A percentile compares a stretch with the other conserved stretches of the same genome.
Conservation (phyloP, 345 rosid genomes). For the Eucalyptus sp. region DNA sequence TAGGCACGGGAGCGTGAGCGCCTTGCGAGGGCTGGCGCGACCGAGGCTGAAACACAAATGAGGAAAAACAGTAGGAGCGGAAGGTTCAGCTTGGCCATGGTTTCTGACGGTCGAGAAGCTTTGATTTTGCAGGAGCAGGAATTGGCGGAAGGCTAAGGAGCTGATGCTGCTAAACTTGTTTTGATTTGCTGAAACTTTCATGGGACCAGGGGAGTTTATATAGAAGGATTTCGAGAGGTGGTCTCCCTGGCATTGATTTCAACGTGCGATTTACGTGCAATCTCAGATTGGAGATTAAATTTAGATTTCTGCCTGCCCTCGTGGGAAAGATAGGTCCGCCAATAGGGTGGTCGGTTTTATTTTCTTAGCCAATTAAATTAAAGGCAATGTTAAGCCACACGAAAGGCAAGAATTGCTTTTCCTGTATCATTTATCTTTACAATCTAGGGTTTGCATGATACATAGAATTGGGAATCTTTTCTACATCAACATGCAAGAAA, state of each 20-base stretch:
- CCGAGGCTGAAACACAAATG: not conserved
- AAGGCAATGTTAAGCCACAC: not conserved
- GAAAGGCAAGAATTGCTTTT: not conserved
- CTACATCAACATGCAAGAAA: not conserved
- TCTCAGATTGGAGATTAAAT: not conserved
- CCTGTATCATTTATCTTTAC: not conserved
- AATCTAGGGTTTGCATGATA: not conserved
- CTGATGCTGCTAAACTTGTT: not conserved
- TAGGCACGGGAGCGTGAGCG: slow-evolving; percentile 5
- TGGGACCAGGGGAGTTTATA: not conserved
- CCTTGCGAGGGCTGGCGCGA: not conserved
- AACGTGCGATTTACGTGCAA: not conserved
- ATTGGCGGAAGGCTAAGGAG: not conserved
- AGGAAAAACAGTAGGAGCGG: not conserved
- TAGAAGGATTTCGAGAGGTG: not conserved
- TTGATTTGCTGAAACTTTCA: not conserved
- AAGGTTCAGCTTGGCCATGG: not conserved
- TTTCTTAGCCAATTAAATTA: not conserved
- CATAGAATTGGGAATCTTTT: not conserved
- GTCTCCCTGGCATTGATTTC: not conserved
- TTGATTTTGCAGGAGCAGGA: not conserved
- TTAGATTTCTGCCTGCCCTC: not conserved
- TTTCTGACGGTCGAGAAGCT: not conserved
- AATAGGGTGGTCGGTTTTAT: not conserved
- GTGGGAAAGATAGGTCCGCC: not conserved